Evolutionary conservation across 1,284 basidiomycete genomes (phyloP), one percentile per base, ranked within the genome.

Genomic region (Apiotrichum montevideense): DNA sequence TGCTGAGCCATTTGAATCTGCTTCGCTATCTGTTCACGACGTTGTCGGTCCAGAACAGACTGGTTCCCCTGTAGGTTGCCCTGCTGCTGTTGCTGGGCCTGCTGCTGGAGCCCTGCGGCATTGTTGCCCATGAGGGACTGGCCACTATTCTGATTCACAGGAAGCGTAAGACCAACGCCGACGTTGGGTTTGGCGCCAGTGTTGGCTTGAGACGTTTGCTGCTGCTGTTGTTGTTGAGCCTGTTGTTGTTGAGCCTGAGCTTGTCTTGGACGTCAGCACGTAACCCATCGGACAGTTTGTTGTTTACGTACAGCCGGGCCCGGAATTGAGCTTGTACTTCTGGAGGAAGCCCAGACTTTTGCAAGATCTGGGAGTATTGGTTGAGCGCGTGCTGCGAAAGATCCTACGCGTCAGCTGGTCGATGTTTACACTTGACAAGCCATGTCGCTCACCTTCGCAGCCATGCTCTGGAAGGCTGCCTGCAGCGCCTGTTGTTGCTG

Each of bases 301-400:
- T 39, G 37, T 39, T 9, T 54, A 58, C 46, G 46, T 55, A 45
- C 45, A 49, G n/a, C 9, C 47, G 21, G 7, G 35, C 47, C 2
- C 47, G 54, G 42, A 58, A 54, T 7, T 54, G 52, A 1, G 48
- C 43, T 21, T 54, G 52, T 42, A 62, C 52, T 13, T 62, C 60
- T 1, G 60, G 60, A 9, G 60, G 50, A 35, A 50, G 45, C 39
- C 40, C 49, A n/a, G 40, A 37, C 39, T 56, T 58, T 9, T 46
- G 46, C 14, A 62, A 37, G 21, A 58, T 33, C 10, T 47, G 37
- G 4, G 49, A 45, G 57, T 62, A 62, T 32, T 58, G 54, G 49
- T 44, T 58, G 52, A 62, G 34, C 29, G 50, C 51, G 15, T 45
- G 40, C 46, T 48, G 56, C 4, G 51, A 35, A 3, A 61, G 15